Evolutionary conservation across 2,329 filamentous ascomycete species (phyloP).

Genomic region (Verticillium zaregamsianum): DNA sequence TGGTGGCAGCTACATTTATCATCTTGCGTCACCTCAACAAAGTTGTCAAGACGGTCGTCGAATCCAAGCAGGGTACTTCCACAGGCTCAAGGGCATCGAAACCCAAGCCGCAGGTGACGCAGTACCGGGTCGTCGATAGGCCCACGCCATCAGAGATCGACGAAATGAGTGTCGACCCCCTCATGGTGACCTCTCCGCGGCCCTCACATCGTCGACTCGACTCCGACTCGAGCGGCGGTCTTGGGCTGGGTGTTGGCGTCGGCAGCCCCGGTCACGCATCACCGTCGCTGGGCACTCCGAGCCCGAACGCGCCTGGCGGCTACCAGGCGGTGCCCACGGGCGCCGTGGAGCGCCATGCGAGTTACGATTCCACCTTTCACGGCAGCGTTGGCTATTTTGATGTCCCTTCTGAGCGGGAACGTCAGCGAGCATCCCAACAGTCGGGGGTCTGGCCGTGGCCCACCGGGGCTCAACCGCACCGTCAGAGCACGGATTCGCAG

Average conservation of each 20-base stretch:
- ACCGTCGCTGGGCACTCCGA: constrained; percentile 5
- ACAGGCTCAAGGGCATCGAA: background rate
- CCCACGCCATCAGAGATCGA: constrained; percentile 39
- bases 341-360: constrained; percentile 19
- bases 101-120: constrained; percentile 19
- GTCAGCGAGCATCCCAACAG: constrained; percentile 15
- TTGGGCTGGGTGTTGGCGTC: background rate
- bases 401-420: constrained; percentile 9
- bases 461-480: constrained; percentile 10
- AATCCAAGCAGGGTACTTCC: constrained; percentile 28
- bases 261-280: constrained; percentile 11
- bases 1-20: constrained; percentile 42
- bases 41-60: constrained; percentile 32
- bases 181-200: constrained; percentile 27
- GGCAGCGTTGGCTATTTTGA: constrained; percentile 24
- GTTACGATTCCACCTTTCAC: constrained; percentile 21
- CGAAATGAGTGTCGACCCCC: constrained; percentile 35
- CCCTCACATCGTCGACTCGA: constrained; percentile 10
- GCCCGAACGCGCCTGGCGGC: constrained; percentile 4
- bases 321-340: constrained; percentile 11
- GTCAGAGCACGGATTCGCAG: constrained; percentile 34
- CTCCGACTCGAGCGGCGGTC: constrained; percentile 6
- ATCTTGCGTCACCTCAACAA: constrained; percentile 47
- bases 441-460: constrained; percentile 12
- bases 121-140: constrained; percentile 18